Conservation (phyloP, 768 basidiomycete genomes). For the Amanita phalloides region DNA sequence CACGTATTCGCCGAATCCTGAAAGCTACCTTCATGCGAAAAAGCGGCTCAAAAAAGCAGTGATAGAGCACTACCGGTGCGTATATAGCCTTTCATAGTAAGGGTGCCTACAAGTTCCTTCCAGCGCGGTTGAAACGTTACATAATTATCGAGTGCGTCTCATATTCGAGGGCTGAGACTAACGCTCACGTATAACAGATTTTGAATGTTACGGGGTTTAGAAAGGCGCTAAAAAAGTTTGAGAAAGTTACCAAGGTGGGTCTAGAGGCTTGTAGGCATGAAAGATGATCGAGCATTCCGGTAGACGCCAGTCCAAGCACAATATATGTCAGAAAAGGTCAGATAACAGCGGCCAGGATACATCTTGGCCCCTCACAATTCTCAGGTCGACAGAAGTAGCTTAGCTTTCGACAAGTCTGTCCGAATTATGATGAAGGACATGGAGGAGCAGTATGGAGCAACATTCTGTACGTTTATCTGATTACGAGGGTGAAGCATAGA, state of each 20-base stretch:
- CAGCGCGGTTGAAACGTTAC: constrained; percentile 74
- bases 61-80: constrained; percentile 71
- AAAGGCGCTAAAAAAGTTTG: constrained; percentile 80
- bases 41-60: constrained; percentile 77
- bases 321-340: constrained; percentile 75
- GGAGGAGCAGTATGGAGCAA: constrained; percentile 65
- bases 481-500: not conserved
- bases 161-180: not conserved
- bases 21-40: constrained; percentile 78
- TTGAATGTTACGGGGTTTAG: constrained; percentile 87
- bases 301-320: constrained; percentile 62
- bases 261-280: not conserved
- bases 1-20: constrained; percentile 42
- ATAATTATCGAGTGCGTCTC: constrained; percentile 71
- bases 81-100: not conserved
- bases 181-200: constrained; percentile 30
- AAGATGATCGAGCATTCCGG: not conserved
- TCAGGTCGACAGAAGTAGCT: constrained; percentile 57
- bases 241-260: constrained; percentile 60
- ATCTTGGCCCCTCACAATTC: not conserved
- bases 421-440: constrained; percentile 61
- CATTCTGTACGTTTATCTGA: constrained; percentile 51
- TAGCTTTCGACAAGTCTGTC: constrained; percentile 53
- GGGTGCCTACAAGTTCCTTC: not conserved
- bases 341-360: not conserved